Evolutionary conservation across 148 eudicot species (phyloP).

Genomic region (Heliosperma pusillum): DNA sequence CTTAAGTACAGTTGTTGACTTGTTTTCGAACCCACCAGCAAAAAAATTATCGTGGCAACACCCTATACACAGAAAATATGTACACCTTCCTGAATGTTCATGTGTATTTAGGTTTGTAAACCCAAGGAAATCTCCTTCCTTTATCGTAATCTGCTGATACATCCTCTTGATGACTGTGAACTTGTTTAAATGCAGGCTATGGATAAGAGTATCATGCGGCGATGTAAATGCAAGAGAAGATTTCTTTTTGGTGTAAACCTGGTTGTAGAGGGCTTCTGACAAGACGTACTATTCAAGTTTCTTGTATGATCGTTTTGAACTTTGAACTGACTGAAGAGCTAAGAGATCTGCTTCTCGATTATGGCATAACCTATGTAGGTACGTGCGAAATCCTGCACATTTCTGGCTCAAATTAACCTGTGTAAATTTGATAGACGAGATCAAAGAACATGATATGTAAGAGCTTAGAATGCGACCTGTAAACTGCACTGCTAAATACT

Average conservation of each 20-base stretch:
- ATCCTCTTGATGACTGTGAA: background rate
- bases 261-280: conserved; percentile 12
- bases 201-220: conserved; percentile 18
- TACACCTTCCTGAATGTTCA: background rate
- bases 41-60: background rate
- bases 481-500: conserved; percentile 2
- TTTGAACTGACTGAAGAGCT: conserved; percentile 12
- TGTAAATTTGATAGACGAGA: conserved; percentile 29
- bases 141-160: background rate
- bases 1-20: background rate
- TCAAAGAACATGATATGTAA: conserved; percentile 19
- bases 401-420: conserved; percentile 19
- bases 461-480: conserved; percentile 25
- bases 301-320: conserved; percentile 6
- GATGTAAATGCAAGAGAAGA: conserved; percentile 10
- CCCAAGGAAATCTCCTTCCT: background rate
- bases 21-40: background rate
- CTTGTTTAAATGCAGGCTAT: conserved; percentile 24
- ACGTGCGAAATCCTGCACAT: conserved; percentile 16
- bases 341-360: conserved; percentile 6
- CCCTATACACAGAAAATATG: background rate
- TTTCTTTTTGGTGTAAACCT: background rate
- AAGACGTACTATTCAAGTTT: background rate
- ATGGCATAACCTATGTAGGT: conserved; percentile 19
- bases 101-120: background rate